Evolutionary conservation across 129 eudicot species (phyloP).

Genomic region (Saposhnikovia divaricata): DNA sequence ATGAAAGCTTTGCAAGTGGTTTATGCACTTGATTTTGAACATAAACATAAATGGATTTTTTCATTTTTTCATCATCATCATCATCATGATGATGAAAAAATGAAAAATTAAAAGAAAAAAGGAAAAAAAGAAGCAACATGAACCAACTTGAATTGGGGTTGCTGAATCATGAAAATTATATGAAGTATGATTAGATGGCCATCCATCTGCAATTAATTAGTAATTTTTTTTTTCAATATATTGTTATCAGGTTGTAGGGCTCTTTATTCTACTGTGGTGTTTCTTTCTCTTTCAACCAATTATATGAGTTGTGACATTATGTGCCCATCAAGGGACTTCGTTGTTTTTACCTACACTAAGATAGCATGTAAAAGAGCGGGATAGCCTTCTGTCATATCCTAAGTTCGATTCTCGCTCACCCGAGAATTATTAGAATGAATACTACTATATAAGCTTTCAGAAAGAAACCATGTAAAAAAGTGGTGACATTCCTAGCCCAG

Average conservation of each 20-base stretch:
- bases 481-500: not conserved
- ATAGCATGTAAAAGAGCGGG: not conserved
- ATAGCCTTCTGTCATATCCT: too few relatives aligned
- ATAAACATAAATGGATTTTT: not conserved
- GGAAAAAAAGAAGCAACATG: not conserved
- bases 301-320: not conserved
- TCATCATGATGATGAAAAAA: too few relatives aligned
- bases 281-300: not conserved
- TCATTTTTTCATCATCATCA: too few relatives aligned
- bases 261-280: not conserved
- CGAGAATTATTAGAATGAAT: too few relatives aligned
- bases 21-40: not conserved
- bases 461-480: not conserved
- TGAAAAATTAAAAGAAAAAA: too few relatives aligned
- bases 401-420: too few relatives aligned
- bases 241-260: not conserved
- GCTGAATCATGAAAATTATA: not conserved
- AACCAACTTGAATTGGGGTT: not conserved
- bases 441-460: too few relatives aligned
- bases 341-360: not conserved
- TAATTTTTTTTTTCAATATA: not conserved
- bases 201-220: not conserved
- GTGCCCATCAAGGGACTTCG: not conserved
- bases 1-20: not conserved
- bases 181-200: not conserved